Conservation (phyloP, 1,284 basidiomycete species). For the Heliocybe sulcata region DNA sequence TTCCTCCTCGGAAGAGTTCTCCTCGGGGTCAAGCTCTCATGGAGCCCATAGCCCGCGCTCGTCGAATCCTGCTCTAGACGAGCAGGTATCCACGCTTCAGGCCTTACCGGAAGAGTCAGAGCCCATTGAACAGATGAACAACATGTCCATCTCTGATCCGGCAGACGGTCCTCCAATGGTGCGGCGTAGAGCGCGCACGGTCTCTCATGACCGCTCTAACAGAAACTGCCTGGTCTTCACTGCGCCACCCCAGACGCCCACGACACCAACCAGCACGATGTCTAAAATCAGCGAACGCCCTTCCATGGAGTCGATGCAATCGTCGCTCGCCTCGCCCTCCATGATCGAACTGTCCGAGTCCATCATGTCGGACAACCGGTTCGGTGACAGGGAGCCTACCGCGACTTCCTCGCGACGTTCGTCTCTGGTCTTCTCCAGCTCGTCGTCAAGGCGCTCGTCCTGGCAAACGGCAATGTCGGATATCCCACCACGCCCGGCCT, state of each 20-base stretch:
- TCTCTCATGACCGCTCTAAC: constrained; percentile 10
- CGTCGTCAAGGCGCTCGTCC: constrained; percentile 1
- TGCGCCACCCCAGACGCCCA: constrained; percentile 5
- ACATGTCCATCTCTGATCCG: constrained; percentile 1
- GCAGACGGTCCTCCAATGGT: constrained; percentile 6
- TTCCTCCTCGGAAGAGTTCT: background rate
- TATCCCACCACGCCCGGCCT: constrained; percentile 8
- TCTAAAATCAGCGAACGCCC: background rate
- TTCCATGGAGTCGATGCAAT: background rate
- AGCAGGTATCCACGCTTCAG: constrained; percentile 26
- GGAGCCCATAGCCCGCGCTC: constrained; percentile 9
- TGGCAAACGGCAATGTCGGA: constrained; percentile 12
- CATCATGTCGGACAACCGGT: background rate
- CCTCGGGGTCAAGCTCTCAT: background rate
- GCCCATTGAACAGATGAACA: constrained; percentile 1
- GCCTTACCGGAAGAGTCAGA: constrained; percentile 19
- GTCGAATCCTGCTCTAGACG: constrained; percentile 3
- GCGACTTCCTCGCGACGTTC: background rate
- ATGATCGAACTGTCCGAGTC: background rate
- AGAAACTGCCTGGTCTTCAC: constrained; percentile 12
- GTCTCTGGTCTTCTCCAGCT: constrained; percentile 14
- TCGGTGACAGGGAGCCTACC: background rate
- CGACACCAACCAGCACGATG: background rate
- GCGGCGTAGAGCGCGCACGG: constrained; percentile 12
- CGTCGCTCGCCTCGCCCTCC: background rate